A percentile compares a stretch with the other conserved stretches of the same genome.
phyloP scores from a whole-genome alignment of 2,329 filamentous ascomycete species.

The Cercospora beticola region DNA sequence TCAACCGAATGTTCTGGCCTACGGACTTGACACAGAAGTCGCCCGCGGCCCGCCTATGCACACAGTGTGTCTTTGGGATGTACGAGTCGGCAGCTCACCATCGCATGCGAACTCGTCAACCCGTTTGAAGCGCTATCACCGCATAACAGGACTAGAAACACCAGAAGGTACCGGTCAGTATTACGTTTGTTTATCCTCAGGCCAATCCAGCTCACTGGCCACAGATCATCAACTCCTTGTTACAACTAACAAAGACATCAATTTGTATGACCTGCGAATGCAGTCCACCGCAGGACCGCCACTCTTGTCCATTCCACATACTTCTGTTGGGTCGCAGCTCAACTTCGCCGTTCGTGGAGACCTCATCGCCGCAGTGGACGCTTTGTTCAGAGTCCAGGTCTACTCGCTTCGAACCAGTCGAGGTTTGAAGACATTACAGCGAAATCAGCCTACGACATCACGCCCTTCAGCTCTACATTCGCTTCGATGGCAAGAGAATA shows the following conservation, averaged over 20 bases:
- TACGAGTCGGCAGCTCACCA: slow-evolving; percentile 3
- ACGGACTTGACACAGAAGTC: slow-evolving; percentile 6
- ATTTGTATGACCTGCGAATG: slow-evolving; percentile 24
- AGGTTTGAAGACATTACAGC: slow-evolving; percentile 20
- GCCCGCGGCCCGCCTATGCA: slow-evolving; percentile 4
- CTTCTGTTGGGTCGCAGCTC: slow-evolving; percentile 4
- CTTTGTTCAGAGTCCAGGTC: slow-evolving; percentile 26
- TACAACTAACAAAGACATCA: slow-evolving; percentile 23
- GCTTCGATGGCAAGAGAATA: slow-evolving; percentile 26
- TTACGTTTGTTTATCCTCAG: neutral
- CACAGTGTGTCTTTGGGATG: slow-evolving; percentile 22
- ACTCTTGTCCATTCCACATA: slow-evolving; percentile 17
- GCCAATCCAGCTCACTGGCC: neutral
- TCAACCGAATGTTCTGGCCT: slow-evolving; percentile 14
- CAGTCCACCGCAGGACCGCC: slow-evolving; percentile 5
- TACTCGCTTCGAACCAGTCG: slow-evolving; percentile 27
- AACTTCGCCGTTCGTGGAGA: slow-evolving; percentile 13
- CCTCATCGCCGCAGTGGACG: slow-evolving; percentile 28
- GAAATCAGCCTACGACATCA: neutral
- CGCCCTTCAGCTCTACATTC: slow-evolving; percentile 8
- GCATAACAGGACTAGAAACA: slow-evolving; percentile 17
- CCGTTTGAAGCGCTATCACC: slow-evolving; percentile 8
- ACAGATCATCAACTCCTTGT: slow-evolving; percentile 20
- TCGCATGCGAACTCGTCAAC: neutral
- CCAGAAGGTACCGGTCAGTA: slow-evolving; percentile 4